Evolutionary conservation across 176 grass and related monocot species (phyloP), one percentile per base, ranked within the genome.

Genomic region (Carex scoparia): DNA sequence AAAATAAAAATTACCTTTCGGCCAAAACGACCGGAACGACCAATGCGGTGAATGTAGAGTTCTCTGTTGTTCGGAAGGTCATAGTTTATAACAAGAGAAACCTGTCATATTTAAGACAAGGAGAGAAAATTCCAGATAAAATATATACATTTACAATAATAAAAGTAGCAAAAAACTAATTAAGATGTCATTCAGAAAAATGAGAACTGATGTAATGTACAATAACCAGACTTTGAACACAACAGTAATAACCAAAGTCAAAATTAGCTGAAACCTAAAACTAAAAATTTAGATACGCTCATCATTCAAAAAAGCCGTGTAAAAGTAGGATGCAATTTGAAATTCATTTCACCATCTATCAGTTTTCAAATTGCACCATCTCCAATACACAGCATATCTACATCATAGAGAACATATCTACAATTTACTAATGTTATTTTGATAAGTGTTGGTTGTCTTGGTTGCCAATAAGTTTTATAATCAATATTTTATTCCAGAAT

Each of bases 31-130:
- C 94, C 94, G 32, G 94, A 97, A 14, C 92, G 92, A 79, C 94
- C 94, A 77, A 97, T 97, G 40, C 96, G 91, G 85, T 98, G 96
- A 85, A 99, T 99, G 88, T 95, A 99, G 16, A 99, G 93, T 65
- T 99, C 96, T 90, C 96, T 88, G 60, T 99, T 99, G 58, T 99
- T 99, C 3, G 96, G 96, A 71, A 99, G 90, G 84, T 99, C 93
- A 74, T 99, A 99, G 81, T 94, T 99, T 81, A 95, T 99, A 59
- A 99, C 96, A 89, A 99, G 90, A 37, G 96, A 99, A 49, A 99
- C 96, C 96, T 99, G 91, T 31, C 60, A 77, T 30, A 61, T 35
- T 46, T 30, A 85, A 32, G 65, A 70, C 86, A 80, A 44, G 7
- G 10, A 62, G 31, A 81, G 7, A 81, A 58, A 56, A 2, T 60